phyloP scores from a whole-genome alignment of 2,329 filamentous ascomycete species.

The Passalora sequoiae region DNA sequence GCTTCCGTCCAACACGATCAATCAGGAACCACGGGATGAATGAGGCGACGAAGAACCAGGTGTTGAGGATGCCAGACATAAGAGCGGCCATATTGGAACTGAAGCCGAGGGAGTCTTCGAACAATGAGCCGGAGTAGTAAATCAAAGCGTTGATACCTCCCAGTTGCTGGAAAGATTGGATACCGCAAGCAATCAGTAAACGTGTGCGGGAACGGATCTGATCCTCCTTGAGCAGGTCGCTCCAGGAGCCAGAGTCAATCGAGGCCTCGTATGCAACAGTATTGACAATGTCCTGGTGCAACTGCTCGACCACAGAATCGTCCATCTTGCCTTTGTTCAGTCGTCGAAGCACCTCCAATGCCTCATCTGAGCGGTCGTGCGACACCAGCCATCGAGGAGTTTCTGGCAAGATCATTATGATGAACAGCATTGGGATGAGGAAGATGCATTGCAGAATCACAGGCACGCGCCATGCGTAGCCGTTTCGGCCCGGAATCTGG shows the following conservation, averaged over 20 bases:
- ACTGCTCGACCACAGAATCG: constrained; percentile 22
- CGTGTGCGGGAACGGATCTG: constrained; percentile 27
- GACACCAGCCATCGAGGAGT: constrained; percentile 43
- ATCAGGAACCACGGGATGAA: constrained; percentile 43
- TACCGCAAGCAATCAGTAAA: constrained; percentile 28
- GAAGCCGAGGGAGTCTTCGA: constrained; percentile 27
- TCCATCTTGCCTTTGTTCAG: constrained; percentile 27
- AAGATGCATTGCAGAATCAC: constrained; percentile 42
- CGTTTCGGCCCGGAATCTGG: constrained; percentile 20
- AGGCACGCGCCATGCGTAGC: constrained; percentile 41
- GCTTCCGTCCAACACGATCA: constrained; percentile 32
- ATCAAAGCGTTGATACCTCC: constrained; percentile 31
- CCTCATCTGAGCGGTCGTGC: constrained; percentile 38
- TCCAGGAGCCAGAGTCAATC: constrained; percentile 37
- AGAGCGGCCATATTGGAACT: constrained; percentile 23
- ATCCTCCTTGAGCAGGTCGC: constrained; percentile 29
- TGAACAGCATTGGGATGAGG: constrained; percentile 37
- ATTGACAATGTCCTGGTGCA: constrained; percentile 26
- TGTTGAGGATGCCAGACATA: constrained; percentile 36
- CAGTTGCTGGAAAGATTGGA: constrained; percentile 28
- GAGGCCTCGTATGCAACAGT: constrained; percentile 26
- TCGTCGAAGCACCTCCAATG: constrained; percentile 32
- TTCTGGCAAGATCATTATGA: constrained; percentile 40
- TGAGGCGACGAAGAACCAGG: constrained; percentile 50
- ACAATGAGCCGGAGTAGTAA: constrained; percentile 31